These are phyloP conservation scores for Chlamydomonas urium DNA, from an alignment of 139 green algal species.

Conservation along the genomic window DNA sequence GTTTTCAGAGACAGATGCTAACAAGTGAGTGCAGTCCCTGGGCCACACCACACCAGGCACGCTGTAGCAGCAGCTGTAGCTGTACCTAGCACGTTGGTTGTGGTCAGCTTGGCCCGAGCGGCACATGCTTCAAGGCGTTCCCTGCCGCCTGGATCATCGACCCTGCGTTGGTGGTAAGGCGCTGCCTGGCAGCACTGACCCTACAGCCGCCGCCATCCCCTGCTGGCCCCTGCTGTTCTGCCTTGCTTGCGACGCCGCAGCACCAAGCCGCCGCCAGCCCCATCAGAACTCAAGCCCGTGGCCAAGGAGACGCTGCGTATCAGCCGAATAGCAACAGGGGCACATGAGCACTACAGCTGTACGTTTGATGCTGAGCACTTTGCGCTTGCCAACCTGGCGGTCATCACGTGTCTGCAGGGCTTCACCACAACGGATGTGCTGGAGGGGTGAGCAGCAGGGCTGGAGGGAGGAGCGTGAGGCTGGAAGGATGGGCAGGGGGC, in stretches of 20 bases:
- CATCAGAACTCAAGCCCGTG: slow-evolving; percentile 7
- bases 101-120: too few relatives aligned
- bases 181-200: too few relatives aligned
- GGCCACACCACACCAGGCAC: too few relatives aligned
- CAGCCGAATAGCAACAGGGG: not conserved
- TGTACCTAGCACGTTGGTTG: too few relatives aligned
- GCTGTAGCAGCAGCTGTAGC: too few relatives aligned
- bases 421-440: slow-evolving; percentile 4
- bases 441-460: not conserved
- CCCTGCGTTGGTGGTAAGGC: too few relatives aligned
- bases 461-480: not conserved
- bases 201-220: too few relatives aligned
- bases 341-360: slow-evolving; percentile 8
- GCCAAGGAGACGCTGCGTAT: not conserved
- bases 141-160: too few relatives aligned
- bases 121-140: too few relatives aligned
- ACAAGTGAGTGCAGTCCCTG: slow-evolving; percentile 7
- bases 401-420: slow-evolving; percentile 1
- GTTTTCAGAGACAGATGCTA: not conserved
- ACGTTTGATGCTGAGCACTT: slow-evolving; percentile 1
- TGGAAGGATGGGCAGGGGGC: too few relatives aligned
- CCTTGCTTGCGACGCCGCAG: too few relatives aligned
- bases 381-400: not conserved
- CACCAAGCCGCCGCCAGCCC: not conserved
- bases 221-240: not conserved